These are phyloP conservation scores for Penicillium coprophilum DNA, from an alignment of 495 filamentous ascomycete species.

Conservation along the genomic window DNA sequence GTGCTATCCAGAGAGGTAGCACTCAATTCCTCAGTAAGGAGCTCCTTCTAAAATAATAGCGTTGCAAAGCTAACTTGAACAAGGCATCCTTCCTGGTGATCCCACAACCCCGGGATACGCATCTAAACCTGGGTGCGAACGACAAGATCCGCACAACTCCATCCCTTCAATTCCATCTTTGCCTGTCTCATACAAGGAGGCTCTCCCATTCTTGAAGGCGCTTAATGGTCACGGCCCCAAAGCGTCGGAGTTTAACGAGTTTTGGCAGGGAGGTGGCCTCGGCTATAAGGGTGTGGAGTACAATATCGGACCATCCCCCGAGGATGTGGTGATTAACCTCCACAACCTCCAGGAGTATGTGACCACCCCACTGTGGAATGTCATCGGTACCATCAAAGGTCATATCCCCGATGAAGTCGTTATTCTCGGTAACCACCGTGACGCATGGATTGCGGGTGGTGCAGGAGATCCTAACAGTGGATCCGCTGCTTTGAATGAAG, in stretches of 20 bases:
- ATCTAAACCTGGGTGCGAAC: constrained; percentile 84
- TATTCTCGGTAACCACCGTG: constrained; percentile 92
- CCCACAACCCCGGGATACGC: constrained; percentile 92
- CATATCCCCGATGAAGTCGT: constrained; percentile 81
- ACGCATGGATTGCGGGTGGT: constrained; percentile 91
- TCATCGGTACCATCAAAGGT: constrained; percentile 94
- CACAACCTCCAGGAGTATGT: constrained; percentile 87
- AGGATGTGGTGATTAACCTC: constrained; percentile 72
- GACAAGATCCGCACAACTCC: constrained; percentile 62
- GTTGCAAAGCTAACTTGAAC: constrained; percentile 1
- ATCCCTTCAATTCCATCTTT: constrained; percentile 89
- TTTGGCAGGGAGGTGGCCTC: constrained; percentile 72
- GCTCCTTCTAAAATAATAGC: neutral
- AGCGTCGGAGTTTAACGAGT: constrained; percentile 71
- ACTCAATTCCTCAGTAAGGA: constrained; percentile 72
- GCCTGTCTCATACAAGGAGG: constrained; percentile 87
- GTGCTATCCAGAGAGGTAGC: constrained; percentile 90
- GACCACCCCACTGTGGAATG: constrained; percentile 89
- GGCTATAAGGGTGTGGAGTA: constrained; percentile 84
- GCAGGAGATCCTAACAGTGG: constrained; percentile 84
- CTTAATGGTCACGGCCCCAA: constrained; percentile 85
- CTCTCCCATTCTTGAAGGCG: constrained; percentile 78
- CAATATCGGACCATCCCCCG: constrained; percentile 84
- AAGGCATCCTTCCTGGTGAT: constrained; percentile 63
- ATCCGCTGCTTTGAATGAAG: constrained; percentile 85